phyloP scores from a whole-genome alignment of 108 stramenopile genomes.

The Cyclotella sp. region DNA sequence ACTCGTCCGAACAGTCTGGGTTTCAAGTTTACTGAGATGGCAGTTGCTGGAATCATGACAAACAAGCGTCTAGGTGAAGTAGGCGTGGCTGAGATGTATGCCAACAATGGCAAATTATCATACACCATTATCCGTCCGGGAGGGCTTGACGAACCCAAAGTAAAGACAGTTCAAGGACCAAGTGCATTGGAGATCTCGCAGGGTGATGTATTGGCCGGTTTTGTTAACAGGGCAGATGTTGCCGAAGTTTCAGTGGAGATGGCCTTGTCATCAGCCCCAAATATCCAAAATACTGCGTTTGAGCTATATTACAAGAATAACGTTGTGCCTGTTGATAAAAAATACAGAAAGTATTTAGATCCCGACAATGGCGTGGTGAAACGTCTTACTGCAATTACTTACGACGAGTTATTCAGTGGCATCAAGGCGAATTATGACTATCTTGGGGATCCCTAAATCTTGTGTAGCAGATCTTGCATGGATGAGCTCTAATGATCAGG shows the following conservation, averaged over 20 bases:
- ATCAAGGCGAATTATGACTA: conserved; percentile 40
- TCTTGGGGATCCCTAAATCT: conserved; percentile 11
- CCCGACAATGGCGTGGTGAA: conserved; percentile 21
- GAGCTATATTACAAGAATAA: conserved; percentile 55
- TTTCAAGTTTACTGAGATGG: conserved; percentile 53
- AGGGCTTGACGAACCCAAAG: conserved; percentile 44
- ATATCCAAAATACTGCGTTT: conserved; percentile 46
- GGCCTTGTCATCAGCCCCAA: conserved; percentile 31
- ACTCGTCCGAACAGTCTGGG: conserved; percentile 56
- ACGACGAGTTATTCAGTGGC: conserved; percentile 34
- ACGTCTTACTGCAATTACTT: conserved; percentile 39
- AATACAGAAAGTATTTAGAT: conserved; percentile 41
- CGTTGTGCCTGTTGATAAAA: conserved; percentile 38
- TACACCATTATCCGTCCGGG: conserved; percentile 67
- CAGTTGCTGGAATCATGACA: conserved; percentile 56
- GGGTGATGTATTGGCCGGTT: conserved; percentile 61
- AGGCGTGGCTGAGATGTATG: conserved; percentile 35
- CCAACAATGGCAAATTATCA: conserved; percentile 10
- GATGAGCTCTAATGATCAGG: neutral
- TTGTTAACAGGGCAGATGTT: conserved; percentile 56
- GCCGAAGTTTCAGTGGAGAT: conserved; percentile 55
- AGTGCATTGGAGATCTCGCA: conserved; percentile 54
- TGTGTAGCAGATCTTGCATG: neutral
- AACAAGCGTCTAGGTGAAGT: conserved; percentile 44
- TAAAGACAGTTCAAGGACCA: conserved; percentile 44